phyloP scores from a whole-genome alignment of 108 stramenopile species.

The Pseudonitzschia pungens region DNA sequence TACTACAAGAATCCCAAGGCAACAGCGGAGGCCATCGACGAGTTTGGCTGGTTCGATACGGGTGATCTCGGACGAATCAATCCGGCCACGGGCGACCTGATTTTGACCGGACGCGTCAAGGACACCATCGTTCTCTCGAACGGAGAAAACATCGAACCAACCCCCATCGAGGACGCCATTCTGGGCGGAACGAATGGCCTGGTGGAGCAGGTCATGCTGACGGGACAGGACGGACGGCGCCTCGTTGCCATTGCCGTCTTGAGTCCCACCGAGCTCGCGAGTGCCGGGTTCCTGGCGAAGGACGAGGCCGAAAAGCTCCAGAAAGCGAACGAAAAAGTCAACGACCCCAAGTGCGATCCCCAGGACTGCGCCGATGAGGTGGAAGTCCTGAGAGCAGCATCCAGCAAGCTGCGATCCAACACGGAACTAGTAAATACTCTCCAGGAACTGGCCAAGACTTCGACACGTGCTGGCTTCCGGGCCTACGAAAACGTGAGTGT shows the following conservation, averaged over 20 bases:
- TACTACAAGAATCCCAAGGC: conserved; percentile 89
- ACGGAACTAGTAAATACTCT: conserved; percentile 46
- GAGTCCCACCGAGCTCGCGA: conserved; percentile 66
- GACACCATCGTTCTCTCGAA: conserved; percentile 92
- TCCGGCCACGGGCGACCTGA: conserved; percentile 84
- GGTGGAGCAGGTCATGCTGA: conserved; percentile 93
- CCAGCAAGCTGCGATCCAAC: conserved; percentile 54
- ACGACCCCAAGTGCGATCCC: conserved; percentile 71
- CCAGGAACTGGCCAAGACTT: conserved; percentile 47
- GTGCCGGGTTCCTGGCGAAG: conserved; percentile 59
- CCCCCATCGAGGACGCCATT: conserved; percentile 82
- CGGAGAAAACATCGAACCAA: conserved; percentile 89
- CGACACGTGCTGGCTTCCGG: conserved; percentile 62
- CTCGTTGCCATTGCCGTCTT: conserved; percentile 82
- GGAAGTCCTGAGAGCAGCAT: conserved; percentile 54
- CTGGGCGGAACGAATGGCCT: conserved; percentile 53
- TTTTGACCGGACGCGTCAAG: conserved; percentile 87
- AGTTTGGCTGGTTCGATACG: conserved; percentile 89
- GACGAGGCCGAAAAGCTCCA: conserved; percentile 44
- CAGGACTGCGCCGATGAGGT: conserved; percentile 60
- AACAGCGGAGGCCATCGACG: conserved; percentile 71
- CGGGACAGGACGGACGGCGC: conserved; percentile 86
- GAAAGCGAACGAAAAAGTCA: conserved; percentile 58
- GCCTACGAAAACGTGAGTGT: conserved; percentile 79
- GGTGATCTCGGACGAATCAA: conserved; percentile 90